These are phyloP conservation scores for Gracilaria domingensis DNA, from an alignment of 23 red algal species.

Conservation along the genomic window DNA sequence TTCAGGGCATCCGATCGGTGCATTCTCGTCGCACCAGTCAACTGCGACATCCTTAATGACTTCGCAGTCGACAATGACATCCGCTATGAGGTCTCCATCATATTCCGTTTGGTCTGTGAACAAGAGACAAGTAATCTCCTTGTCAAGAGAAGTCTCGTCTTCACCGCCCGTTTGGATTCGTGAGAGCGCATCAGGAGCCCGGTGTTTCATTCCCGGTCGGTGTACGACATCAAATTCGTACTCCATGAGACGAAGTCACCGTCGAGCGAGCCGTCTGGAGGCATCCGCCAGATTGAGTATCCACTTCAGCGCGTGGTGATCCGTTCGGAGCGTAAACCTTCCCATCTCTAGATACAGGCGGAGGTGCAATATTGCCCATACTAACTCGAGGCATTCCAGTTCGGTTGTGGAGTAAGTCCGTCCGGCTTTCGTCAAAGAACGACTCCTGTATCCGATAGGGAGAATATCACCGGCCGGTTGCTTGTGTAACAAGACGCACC, in stretches of 20 bases:
- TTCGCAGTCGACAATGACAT: background rate
- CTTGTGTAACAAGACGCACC: slow-evolving; percentile 43
- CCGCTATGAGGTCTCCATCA: background rate
- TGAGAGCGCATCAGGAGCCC: slow-evolving; percentile 16
- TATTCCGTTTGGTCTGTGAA: background rate
- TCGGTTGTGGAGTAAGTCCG: slow-evolving; percentile 37
- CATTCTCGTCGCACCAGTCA: background rate
- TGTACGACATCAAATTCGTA: slow-evolving; percentile 55
- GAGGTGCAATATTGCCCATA: slow-evolving; percentile 39
- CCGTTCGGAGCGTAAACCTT: slow-evolving; percentile 4
- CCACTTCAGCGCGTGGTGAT: slow-evolving; percentile 32
- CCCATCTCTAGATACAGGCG: slow-evolving; percentile 39
- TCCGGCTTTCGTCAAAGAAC: slow-evolving; percentile 11
- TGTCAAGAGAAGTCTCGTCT: background rate
- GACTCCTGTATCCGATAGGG: slow-evolving; percentile 56
- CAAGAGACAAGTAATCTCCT: slow-evolving; percentile 22
- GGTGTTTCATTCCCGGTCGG: slow-evolving; percentile 24
- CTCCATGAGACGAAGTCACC: slow-evolving; percentile 9
- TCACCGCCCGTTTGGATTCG: slow-evolving; percentile 19
- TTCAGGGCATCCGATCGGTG: background rate
- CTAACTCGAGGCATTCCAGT: slow-evolving; percentile 29
- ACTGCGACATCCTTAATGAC: background rate
- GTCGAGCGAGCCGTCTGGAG: slow-evolving; percentile 10
- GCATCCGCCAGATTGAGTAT: slow-evolving; percentile 29
- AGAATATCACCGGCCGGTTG: slow-evolving; percentile 24